Evolutionary conservation across 805 yeast species (phyloP), one percentile per base, ranked within the genome.

Genomic region (Wickerhamomyces hampshirensis): DNA sequence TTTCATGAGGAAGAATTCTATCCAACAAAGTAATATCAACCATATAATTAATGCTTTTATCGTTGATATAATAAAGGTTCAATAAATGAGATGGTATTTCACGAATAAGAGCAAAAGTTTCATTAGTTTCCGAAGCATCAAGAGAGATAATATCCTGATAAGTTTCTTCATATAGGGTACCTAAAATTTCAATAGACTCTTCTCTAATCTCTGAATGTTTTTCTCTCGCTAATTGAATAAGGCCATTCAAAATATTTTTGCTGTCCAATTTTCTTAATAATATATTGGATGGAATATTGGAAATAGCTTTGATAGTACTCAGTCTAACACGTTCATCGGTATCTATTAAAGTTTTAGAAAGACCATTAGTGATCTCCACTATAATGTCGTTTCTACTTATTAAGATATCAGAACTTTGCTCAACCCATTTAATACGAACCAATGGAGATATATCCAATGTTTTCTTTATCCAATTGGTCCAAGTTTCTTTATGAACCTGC

Each of bases 381-480:
- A 71, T 61, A 2, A 73, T 55, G 39, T 75, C 79, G 14, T 58
- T 53, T 42, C 78, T 66, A 4, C 55, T 42, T 5, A 54, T 48
- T 2, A 86, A 42, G 6, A 82, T 68, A 1, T 50, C 56, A 0
- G 80, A 68, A 0, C 78, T 58, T 24, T 76, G 71, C 33, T 75
- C 75, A 0, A 75, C 76, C 96, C 96, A 88, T 37, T 71, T 68
- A 5, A 69, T 58, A 35, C 96, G 66, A 2, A 87, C 89, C 2
- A 52, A 53, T 0, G 83, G 65, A 3, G 82, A 75, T 6, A 75
- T 63, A 55, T 88, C 97, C 9, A 81, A 65, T 5, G 82, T 72
- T 46, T 88, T 83, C 43, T 80, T 80, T 36, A 84, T 56, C 95
- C 95, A 88, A 19, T 68, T 71, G 12, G 61, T 55, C 75, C 81